Conservation (phyloP, 192 early-diverging fungal species). For the Piromyces sp. region DNA sequence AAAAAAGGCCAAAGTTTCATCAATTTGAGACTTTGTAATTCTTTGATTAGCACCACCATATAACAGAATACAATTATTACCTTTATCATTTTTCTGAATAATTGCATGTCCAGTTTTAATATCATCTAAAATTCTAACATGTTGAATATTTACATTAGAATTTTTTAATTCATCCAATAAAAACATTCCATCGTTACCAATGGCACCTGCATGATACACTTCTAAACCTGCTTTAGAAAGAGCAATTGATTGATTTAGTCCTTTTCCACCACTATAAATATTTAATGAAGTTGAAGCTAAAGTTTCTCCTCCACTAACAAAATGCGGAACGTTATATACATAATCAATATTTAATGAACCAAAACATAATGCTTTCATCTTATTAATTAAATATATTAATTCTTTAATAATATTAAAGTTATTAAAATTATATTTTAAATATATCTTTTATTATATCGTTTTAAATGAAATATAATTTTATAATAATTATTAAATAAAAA, state of each 20-base stretch:
- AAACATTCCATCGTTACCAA: neutral
- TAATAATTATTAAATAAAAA: too few species aligned
- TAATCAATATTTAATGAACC: neutral
- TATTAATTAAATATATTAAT: neutral
- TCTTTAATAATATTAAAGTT: too few species aligned
- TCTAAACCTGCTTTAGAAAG: neutral
- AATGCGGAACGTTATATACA: neutral
- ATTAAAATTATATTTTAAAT: too few species aligned
- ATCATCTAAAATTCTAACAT: neutral
- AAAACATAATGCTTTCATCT: neutral
- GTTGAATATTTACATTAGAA: neutral
- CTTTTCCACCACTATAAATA: neutral
- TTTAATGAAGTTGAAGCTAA: neutral
- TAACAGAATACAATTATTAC: neutral
- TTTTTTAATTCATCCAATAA: neutral
- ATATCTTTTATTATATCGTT: too few species aligned
- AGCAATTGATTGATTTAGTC: neutral
- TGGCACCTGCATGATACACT: neutral
- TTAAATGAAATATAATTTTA: too few species aligned
- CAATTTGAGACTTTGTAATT: neutral
- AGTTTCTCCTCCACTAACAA: neutral
- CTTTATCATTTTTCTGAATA: neutral
- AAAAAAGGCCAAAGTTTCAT: neutral
- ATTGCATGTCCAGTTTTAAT: neutral
- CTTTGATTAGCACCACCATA: neutral